Percentiles rank a stretch among this genome's conserved stretches.
Conservation (phyloP, 306 rosid genomes). For the Quercus engelmannii region DNA sequence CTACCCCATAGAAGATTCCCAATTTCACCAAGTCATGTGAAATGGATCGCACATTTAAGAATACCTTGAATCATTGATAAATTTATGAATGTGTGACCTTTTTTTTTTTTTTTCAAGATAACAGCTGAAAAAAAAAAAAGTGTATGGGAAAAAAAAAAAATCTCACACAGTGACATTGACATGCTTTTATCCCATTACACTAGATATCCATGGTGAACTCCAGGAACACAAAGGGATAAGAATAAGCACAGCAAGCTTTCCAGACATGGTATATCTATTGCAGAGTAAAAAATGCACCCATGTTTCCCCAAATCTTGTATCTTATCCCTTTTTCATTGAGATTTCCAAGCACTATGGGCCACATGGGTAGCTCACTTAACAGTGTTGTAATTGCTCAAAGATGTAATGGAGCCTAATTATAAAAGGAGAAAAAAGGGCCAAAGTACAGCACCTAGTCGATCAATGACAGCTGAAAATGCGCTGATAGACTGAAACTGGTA, state of each 20-base stretch:
- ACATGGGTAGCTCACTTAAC: background rate
- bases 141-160: background rate
- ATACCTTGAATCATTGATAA: background rate
- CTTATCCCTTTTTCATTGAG: background rate
- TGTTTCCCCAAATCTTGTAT: background rate
- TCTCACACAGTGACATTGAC: background rate
- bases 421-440: constrained; percentile 15
- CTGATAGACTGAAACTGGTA: constrained; percentile 92
- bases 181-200: background rate
- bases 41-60: background rate
- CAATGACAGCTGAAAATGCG: constrained; percentile 94
- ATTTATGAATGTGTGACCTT: background rate
- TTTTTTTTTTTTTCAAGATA: background rate
- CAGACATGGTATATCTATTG: background rate
- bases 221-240: background rate
- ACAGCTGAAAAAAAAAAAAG: background rate
- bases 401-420: background rate
- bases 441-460: constrained; percentile 72
- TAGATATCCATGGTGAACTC: background rate
- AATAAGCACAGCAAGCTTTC: background rate
- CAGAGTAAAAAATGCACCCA: constrained; percentile 4
- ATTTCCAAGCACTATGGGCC: background rate
- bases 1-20: background rate
- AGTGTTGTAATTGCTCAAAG: background rate
- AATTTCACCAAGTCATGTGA: background rate